Base-by-base conservation (phyloP, 352 stramenopile genomes). In the Phytopythium sindhum region DNA sequence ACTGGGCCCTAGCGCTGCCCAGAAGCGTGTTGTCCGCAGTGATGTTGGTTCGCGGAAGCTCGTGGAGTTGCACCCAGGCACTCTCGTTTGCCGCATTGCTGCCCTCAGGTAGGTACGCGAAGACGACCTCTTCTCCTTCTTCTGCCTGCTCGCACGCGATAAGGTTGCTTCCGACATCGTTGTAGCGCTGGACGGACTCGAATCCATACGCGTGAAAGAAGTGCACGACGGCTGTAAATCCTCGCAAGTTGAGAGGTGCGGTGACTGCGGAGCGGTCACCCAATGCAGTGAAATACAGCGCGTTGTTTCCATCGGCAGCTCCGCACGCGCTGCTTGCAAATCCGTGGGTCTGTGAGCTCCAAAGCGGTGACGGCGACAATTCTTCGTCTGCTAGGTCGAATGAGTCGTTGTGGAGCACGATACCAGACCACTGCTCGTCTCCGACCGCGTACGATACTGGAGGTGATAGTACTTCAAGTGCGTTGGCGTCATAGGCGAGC, bases 181-280 rank as follows among this genome's bases (percentile, higher is more conserved):
- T 72, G 53, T 92, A 92, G 17, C 69, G 65, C 57, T 90, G 73
- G 0, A 69, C 67, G 0, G 42, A 51, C 1, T 69, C 28, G 33
- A 73, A 86, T 1, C 83, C 83, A 51, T 92, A 92, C 35, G 86
- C 33, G 47, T 90, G 82, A 9, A 75, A 69, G 48, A 92, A 92
- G 51, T 88, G 70, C 61, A 92, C 78, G 41, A 80, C 79, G 0
- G 76, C 78, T 51, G 89, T 69, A 37, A 90, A 87, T 1, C 83
- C 83, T 26, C 67, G 50, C 35, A 92, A 56, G 29, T 74, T 66
- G 9, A 89, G 52, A 19, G 75, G 65, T 1, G 74, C 61, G 7
- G 81, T 92, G 29, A 73, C 61, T 7, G 76, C 83, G 10, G 68
- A 69, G 11, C 83, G 83, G 29, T 88, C 72, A 0, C 78, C 81